Base-by-base conservation (phyloP, 768 basidiomycete genomes). In the Xanthoconium stramineum region DNA sequence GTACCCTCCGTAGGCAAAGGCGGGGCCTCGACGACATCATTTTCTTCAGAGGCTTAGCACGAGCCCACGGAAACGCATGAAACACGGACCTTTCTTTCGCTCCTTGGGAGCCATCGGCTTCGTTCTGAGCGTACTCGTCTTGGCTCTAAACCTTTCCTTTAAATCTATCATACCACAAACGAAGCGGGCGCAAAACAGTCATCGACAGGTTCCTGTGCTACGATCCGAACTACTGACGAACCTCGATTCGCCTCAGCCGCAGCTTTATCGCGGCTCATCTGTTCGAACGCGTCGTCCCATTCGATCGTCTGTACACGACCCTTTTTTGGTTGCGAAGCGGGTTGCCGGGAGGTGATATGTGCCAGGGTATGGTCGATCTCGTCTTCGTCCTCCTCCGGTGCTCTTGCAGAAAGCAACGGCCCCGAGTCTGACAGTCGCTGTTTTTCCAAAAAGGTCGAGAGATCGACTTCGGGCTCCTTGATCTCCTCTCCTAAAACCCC, bases 191-290 rank as follows among this genome's bases (percentile, higher is more conserved):
- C 19, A 48, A 42, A n/a, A 8, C 1, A 2, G 17, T 42, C 14
- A 50, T 50, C 10, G 29, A 30, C 20, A 17, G 10, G n/a, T 36
- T 37, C 13, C 28, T 32, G 9, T 11, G 13, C 20, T 28, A 8
- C 3, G 14, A 13, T 32, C 39, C 13, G 38, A 24, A 35, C 42
- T 42, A 38, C 13, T 10, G 29, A 64, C 75, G 43, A 51, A 89
- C 91, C 91, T 78, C 88, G 76, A 24, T 80, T 80, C 13, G 91
- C 90, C 56, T 91, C 89, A 0, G 89, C 89, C 6, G 80, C 78
- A 2, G 80, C 79, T 63, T 91, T 92, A 58, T 90, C 89, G 20
- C 80, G 78, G 35, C 72, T 80, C 76, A 93, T 73, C 36, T 80
- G 76, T 33, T 90, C 88, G 3, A 92, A 70, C 29, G 80, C 73